Percentiles rank a stretch among this genome's conserved stretches.
Evolutionary conservation across 169 alveolate species (phyloP).

Genomic region (Eimeria falciformis): DNA sequence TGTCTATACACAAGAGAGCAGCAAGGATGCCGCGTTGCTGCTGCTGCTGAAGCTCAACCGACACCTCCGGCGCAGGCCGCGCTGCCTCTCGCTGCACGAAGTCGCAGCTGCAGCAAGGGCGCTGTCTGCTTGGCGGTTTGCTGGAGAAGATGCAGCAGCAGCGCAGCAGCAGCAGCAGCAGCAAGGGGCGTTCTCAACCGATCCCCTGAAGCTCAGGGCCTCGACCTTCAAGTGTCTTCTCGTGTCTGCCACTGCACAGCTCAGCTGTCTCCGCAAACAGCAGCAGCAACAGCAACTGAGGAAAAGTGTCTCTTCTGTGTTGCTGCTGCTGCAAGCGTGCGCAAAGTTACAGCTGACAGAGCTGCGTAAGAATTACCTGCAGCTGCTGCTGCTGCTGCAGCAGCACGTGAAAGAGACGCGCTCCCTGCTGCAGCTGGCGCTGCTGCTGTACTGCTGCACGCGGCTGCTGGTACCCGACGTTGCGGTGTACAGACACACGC

Average conservation of each 20-base stretch:
- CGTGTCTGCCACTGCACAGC: slow-evolving; percentile 10
- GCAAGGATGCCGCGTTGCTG: slow-evolving; percentile 7
- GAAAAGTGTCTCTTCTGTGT: neutral
- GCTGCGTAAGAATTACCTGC: slow-evolving; percentile 8
- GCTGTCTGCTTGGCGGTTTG: neutral
- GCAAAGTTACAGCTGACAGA: slow-evolving; percentile 41
- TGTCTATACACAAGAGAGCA: no score
- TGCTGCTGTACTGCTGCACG: slow-evolving; percentile 46
- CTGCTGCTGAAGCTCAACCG: slow-evolving; percentile 30
- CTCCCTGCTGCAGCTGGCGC: slow-evolving; percentile 53
- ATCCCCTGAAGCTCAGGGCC: neutral
- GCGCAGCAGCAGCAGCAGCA: slow-evolving; percentile 47
- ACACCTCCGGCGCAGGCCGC: slow-evolving; percentile 7
- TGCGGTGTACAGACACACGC: slow-evolving; percentile 32
- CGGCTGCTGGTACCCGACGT: slow-evolving; percentile 10
- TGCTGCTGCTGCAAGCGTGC: slow-evolving; percentile 69
- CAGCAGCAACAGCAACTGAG: neutral
- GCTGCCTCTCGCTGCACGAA: slow-evolving; percentile 36
- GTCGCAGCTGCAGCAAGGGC: slow-evolving; percentile 33
- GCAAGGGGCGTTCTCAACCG: no score
- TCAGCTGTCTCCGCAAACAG: neutral
- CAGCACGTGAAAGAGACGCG: neutral
- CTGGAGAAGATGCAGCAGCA: slow-evolving; percentile 33
- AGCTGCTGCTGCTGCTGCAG: slow-evolving; percentile 3
- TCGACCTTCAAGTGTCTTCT: neutral